These are phyloP conservation scores for Ilex asprella DNA, from an alignment of 257 asterid species.

Conservation along the genomic window DNA sequence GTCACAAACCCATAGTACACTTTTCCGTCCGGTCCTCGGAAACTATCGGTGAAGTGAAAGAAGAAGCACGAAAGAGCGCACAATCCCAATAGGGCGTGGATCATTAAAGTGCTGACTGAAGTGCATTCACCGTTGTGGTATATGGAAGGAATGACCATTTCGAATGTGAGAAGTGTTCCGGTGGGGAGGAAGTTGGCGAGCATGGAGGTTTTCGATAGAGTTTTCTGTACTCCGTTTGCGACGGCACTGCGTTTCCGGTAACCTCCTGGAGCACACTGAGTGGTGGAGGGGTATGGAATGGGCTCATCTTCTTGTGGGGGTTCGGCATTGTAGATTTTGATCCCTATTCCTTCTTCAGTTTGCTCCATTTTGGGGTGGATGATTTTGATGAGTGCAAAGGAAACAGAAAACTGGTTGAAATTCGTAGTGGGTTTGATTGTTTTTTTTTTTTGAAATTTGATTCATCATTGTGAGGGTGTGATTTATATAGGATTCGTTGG, in stretches of 20 bases:
- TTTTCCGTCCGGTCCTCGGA: constrained; percentile 72
- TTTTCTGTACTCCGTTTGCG: constrained; percentile 81
- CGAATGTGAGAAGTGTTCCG: constrained; percentile 88
- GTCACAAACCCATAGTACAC: constrained; percentile 81
- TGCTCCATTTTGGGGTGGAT: constrained; percentile 25
- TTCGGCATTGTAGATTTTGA: constrained; percentile 62
- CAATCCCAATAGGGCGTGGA: constrained; percentile 46
- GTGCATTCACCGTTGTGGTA: constrained; percentile 65
- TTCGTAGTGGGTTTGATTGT: no score
- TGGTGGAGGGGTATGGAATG: constrained; percentile 11
- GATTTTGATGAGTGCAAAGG: no score
- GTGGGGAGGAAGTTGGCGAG: constrained; percentile 89
- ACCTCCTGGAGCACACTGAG: constrained; percentile 5
- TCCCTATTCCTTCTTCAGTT: constrained; percentile 40
- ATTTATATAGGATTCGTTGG: no score
- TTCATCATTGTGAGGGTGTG: no score
- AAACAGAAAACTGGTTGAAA: no score
- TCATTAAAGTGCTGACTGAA: constrained; percentile 55
- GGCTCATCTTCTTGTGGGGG: constrained; percentile 21
- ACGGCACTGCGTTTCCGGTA: constrained; percentile 42
- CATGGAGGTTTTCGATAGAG: constrained; percentile 71
- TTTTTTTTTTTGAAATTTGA: no score
- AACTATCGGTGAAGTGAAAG: constrained; percentile 94
- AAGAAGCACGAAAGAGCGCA: constrained; percentile 83
- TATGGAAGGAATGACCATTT: constrained; percentile 82